Evolutionary conservation across 2,329 filamentous ascomycete genomes (phyloP), one percentile per base, ranked within the genome.

Genomic region (Stachybotrys echinatus): DNA sequence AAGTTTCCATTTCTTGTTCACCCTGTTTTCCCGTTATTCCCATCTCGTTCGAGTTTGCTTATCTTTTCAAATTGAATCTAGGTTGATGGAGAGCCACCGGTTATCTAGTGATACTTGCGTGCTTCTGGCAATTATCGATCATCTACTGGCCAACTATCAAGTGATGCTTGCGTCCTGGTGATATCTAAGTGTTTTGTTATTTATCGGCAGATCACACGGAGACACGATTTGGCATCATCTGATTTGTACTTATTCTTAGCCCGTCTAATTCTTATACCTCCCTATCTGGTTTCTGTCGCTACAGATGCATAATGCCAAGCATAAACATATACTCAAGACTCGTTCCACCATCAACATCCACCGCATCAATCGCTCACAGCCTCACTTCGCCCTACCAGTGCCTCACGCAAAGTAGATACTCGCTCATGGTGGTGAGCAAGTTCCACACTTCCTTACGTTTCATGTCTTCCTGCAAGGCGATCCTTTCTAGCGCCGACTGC

Each of bases 401-500:
- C 48, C 84, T 75, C 46, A 84, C 81, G 56, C 80, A 80, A 4
- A 90, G 64, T 19, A 91, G 62, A 66, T 85, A 80, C 62, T 89
- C 86, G 55, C 81, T 79, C 76, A 86, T 84, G n/a, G 73, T 70
- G 39, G 77, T 78, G 49, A 88, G 66, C 49, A 85, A 72, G 44
- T 80, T 79, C 74, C 88, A 91, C 14, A 90, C 78, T 58, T 88
- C 85, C 70, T 92, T 95, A 50, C 90, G 77, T 73, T 94, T 95
- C 72, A 95, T 79, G 6, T 88, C 88, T 69, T 96, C 90, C 50
- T 87, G 80, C n/a, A 94, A 73, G 1, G 88, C 83, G 56, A 99
- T 87, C 58, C 92, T 85, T 71, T 99, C 94, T 52, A 97, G 75
- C 3, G 92, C 86, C 62, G 87, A 85, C 50, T 79, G 80, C 1